Conservation (phyloP, 805 yeast species). For the Candida nitratophila region DNA sequence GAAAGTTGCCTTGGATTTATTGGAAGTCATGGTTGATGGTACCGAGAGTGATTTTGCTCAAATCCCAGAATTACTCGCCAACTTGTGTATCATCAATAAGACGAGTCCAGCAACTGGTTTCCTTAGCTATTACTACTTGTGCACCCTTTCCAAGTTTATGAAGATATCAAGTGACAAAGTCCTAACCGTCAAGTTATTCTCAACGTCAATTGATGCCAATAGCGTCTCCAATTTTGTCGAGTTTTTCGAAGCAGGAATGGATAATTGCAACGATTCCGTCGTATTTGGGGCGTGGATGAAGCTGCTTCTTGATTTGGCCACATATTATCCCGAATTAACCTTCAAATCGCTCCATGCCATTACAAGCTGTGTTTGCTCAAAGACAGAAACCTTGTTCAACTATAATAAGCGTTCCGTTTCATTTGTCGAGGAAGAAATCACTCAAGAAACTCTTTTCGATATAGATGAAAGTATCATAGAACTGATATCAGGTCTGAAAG, state of each 20-base stretch:
- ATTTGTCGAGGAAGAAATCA: constrained; percentile 4
- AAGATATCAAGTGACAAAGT: constrained; percentile 18
- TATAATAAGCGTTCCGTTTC: constrained; percentile 7
- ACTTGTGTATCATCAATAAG: constrained; percentile 6
- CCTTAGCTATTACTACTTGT: constrained; percentile 15
- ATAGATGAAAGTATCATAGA: constrained; percentile 38
- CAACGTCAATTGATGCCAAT: constrained; percentile 4
- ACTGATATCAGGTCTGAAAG: constrained; percentile 55
- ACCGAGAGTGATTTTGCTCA: constrained; percentile 45
- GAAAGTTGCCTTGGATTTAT: constrained; percentile 35
- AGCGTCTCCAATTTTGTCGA: constrained; percentile 14
- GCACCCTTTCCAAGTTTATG: constrained; percentile 15
- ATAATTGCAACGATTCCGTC: constrained; percentile 12
- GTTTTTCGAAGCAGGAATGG: constrained; percentile 20
- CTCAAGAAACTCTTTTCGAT: constrained; percentile 23
- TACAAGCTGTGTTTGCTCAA: constrained; percentile 20
- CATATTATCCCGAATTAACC: constrained; percentile 19
- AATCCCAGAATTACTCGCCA: constrained; percentile 10
- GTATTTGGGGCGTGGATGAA: constrained; percentile 22
- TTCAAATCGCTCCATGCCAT: constrained; percentile 16
- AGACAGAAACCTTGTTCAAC: constrained; percentile 17
- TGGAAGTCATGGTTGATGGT: constrained; percentile 46
- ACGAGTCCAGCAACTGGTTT: neutral
- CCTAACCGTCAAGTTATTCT: constrained; percentile 9
- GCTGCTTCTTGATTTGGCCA: constrained; percentile 14